Conservation (phyloP, 768 basidiomycete species). For the Fibroporia radiculosa region DNA sequence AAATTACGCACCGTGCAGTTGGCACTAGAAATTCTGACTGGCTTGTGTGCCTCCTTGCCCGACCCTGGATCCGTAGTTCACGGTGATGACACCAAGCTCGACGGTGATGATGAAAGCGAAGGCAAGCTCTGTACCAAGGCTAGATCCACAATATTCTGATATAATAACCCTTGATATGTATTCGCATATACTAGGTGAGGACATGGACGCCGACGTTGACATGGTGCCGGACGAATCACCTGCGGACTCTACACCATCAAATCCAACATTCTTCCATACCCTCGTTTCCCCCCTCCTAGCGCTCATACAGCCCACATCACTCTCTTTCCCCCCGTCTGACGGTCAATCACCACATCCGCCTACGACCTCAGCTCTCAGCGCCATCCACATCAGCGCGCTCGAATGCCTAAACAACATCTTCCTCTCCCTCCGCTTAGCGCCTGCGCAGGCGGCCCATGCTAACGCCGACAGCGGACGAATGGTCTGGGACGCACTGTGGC, state of each 20-base stretch:
- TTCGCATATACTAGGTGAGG: slow-evolving; percentile 29
- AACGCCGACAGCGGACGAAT: slow-evolving; percentile 32
- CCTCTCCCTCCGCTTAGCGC: slow-evolving; percentile 51
- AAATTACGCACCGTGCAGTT: slow-evolving; percentile 69
- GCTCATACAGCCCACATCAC: slow-evolving; percentile 64
- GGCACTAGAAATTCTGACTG: slow-evolving; percentile 83
- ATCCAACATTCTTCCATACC: slow-evolving; percentile 38
- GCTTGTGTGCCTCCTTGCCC: slow-evolving; percentile 80
- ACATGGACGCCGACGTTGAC: slow-evolving; percentile 24
- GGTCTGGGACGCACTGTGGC: slow-evolving; percentile 66
- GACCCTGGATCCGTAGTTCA: slow-evolving; percentile 45
- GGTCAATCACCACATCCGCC: slow-evolving; percentile 76
- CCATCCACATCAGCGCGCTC: slow-evolving; percentile 77
- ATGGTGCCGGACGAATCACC: slow-evolving; percentile 16
- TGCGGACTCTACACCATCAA: slow-evolving; percentile 14
- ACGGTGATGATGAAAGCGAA: slow-evolving; percentile 29
- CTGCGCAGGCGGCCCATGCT: slow-evolving; percentile 24
- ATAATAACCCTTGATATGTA: too few species aligned
- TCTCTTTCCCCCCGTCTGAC: slow-evolving; percentile 76
- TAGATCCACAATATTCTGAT: too few species aligned
- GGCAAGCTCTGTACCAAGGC: slow-evolving; percentile 21
- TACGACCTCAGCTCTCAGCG: slow-evolving; percentile 76
- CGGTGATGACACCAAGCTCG: slow-evolving; percentile 27
- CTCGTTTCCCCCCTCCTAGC: slow-evolving; percentile 63
- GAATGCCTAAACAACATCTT: slow-evolving; percentile 91